Evolutionary conservation across 345 rosid species (phyloP).

Genomic region (Cochlearia excelsa): DNA sequence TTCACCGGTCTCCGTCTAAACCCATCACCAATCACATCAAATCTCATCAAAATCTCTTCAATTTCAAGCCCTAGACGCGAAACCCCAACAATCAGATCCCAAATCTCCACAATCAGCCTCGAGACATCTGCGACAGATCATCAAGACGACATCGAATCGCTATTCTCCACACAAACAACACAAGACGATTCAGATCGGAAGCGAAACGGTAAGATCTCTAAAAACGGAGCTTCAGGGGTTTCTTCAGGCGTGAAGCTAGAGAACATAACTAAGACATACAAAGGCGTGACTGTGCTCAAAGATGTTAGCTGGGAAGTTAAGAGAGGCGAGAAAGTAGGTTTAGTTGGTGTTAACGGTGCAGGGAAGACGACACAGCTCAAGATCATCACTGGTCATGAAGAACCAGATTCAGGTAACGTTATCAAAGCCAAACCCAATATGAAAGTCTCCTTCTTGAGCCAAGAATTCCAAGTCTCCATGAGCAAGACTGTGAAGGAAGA

Average conservation of each 20-base stretch:
- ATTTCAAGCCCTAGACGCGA: conserved; percentile 30
- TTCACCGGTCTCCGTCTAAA: conserved; percentile 44
- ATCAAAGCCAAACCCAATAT: conserved; percentile 67
- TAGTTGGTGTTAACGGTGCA: conserved; percentile 92
- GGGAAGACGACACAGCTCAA: conserved; percentile 95
- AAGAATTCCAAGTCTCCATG: conserved; percentile 89
- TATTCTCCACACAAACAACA: conserved; percentile 45
- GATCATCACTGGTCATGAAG: conserved; percentile 81
- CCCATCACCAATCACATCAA: conserved; percentile 33
- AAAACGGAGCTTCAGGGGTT: conserved; percentile 62
- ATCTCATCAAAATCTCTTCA: conserved; percentile 34
- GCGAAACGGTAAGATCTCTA: conserved; percentile 40
- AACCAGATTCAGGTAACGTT: conserved; percentile 85
- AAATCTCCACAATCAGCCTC: conserved; percentile 50
- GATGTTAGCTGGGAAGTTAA: conserved; percentile 91
- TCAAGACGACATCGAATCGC: conserved; percentile 62
- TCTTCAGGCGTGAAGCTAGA: conserved; percentile 89
- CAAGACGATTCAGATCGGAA: conserved; percentile 38
- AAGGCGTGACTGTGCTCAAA: conserved; percentile 79
- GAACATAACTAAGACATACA: conserved; percentile 70
- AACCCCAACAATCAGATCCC: conserved; percentile 35
- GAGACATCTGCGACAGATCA: conserved; percentile 46
- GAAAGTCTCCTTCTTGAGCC: conserved; percentile 79
- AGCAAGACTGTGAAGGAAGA: conserved; percentile 87
- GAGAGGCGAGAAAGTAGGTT: conserved; percentile 83